A percentile compares a stretch with the other conserved stretches of the same genome.
Evolutionary conservation across 331 rosid genomes (phyloP).

Genomic region (Saraca asoca): DNA sequence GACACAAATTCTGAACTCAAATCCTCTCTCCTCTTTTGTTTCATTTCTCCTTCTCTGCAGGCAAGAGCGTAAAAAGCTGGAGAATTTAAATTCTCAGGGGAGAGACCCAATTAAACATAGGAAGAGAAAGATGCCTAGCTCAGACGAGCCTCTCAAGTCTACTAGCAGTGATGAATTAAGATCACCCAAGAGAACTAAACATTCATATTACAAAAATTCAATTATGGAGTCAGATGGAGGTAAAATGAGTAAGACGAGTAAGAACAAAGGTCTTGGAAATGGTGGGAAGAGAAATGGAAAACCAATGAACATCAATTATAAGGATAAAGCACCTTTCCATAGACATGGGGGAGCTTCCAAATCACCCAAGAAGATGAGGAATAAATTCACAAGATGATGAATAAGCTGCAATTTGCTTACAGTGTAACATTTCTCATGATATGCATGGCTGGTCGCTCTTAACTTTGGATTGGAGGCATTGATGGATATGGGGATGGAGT

Average conservation of each 20-base stretch:
- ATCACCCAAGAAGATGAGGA: slow-evolving; percentile 29
- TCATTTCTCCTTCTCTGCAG: slow-evolving; percentile 35
- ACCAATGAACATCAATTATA: slow-evolving; percentile 1
- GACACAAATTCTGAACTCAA: slow-evolving; percentile 15
- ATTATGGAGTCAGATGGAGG: slow-evolving; percentile 36
- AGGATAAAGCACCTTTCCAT: slow-evolving; percentile 35
- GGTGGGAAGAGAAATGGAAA: slow-evolving; percentile 43
- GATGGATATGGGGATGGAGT: background rate
- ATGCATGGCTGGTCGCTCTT: background rate
- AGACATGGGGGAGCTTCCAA: slow-evolving; percentile 41
- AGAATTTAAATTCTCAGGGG: slow-evolving; percentile 38
- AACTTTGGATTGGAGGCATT: slow-evolving; percentile 1
- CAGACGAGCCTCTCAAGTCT: slow-evolving; percentile 24
- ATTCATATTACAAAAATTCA: slow-evolving; percentile 38
- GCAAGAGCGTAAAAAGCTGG: slow-evolving; percentile 47
- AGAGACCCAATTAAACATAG: slow-evolving; percentile 30
- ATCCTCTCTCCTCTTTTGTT: slow-evolving; percentile 5
- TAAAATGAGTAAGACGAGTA: slow-evolving; percentile 30
- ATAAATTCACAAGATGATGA: slow-evolving; percentile 34
- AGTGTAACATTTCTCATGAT: slow-evolving; percentile 12
- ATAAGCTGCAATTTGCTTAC: slow-evolving; percentile 3
- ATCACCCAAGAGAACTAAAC: slow-evolving; percentile 40
- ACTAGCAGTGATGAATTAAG: slow-evolving; percentile 36
- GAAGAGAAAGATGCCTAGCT: slow-evolving; percentile 51
- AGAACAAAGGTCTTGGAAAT: slow-evolving; percentile 31